Conservation (phyloP, 2,329 filamentous ascomycete genomes). For the Aspergillus novoparasiticus region DNA sequence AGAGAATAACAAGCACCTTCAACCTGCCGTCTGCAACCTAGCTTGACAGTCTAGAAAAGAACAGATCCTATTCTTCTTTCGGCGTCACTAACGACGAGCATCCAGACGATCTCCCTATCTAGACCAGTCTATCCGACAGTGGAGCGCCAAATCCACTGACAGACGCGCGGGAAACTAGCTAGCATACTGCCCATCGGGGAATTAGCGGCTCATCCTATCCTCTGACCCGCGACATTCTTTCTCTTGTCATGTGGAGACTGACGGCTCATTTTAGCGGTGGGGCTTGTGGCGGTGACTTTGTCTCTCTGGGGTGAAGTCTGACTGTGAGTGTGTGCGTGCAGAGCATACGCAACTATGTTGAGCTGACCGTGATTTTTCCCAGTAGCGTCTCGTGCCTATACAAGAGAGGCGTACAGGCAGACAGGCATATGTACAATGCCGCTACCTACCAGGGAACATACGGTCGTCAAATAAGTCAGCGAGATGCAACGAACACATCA, state of each 20-base stretch:
- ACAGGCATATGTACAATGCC: background rate
- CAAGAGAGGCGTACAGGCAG: background rate
- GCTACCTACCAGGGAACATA: background rate
- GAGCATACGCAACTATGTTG: background rate
- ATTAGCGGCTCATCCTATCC: background rate
- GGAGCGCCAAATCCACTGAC: background rate
- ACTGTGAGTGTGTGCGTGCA: background rate
- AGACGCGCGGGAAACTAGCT: background rate
- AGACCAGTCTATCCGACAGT: background rate
- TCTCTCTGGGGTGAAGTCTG: background rate
- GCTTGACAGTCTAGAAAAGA: background rate
- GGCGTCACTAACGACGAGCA: background rate
- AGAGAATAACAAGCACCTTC: background rate
- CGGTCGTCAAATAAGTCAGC: background rate
- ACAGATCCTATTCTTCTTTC: background rate
- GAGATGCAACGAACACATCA: background rate
- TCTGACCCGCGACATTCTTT: background rate
- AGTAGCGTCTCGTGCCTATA: background rate
- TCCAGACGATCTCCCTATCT: background rate
- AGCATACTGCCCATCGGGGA: background rate
- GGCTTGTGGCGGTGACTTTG: background rate
- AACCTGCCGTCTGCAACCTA: background rate
- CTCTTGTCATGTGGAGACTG: background rate
- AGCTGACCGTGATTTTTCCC: background rate
- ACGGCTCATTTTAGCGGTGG: background rate